Conservation (phyloP, 768 basidiomycete genomes). For the Termitomyces sp. region DNA sequence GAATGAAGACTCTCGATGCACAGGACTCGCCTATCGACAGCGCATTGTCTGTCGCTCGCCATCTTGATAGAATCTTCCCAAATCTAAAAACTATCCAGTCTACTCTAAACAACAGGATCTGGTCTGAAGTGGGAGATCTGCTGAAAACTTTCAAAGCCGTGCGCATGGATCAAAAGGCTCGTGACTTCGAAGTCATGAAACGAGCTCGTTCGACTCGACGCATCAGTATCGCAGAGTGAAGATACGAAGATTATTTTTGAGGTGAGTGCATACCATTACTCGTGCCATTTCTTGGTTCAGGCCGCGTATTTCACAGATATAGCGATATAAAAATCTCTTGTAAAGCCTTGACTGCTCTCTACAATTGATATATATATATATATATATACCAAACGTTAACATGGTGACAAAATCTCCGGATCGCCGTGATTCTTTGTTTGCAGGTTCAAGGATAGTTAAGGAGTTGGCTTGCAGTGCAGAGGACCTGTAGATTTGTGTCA, state of each 20-base stretch:
- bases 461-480: slow-evolving; percentile 5
- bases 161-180: not conserved
- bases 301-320: not conserved
- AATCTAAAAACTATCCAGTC: not conserved
- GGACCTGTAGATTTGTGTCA: slow-evolving; percentile 3
- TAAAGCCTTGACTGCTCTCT: not conserved
- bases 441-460: not conserved
- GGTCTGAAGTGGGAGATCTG: not conserved
- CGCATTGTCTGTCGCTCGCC: not conserved
- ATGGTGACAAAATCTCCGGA: not conserved
- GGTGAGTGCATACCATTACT: not conserved
- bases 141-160: not conserved
- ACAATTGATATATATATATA: not conserved
- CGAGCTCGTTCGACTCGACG: not conserved
- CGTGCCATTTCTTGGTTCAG: not conserved
- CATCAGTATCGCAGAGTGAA: not conserved
- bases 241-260: not conserved
- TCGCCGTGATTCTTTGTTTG: not conserved
- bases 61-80: slow-evolving; percentile 7
- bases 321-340: not conserved
- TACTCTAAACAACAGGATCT: not conserved
- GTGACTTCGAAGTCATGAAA: not conserved
- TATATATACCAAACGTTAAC: not conserved
- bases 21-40: slow-evolving; percentile 2
- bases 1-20: slow-evolving; percentile 1